These are phyloP conservation scores for Acer campestre DNA, from an alignment of 345 rosid genomes.

Conservation along the genomic window DNA sequence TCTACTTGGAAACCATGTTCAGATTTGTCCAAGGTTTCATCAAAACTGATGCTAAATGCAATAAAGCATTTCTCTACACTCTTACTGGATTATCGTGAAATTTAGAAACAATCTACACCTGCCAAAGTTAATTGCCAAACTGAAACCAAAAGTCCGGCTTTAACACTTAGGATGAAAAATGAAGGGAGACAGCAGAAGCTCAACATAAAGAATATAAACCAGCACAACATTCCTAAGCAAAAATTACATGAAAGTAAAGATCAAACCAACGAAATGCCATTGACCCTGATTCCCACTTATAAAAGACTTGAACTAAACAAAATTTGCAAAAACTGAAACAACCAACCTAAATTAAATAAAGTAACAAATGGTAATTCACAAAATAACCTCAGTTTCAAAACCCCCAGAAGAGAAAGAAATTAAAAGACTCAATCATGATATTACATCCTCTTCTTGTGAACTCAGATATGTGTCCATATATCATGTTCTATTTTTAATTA, in stretches of 20 bases:
- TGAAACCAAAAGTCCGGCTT: background rate
- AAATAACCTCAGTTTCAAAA: background rate
- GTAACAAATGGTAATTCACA: background rate
- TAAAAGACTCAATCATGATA: background rate
- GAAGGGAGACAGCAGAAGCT: background rate
- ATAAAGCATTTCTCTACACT: no score
- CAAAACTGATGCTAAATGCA: no score
- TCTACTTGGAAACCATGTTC: no score
- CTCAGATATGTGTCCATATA: no score
- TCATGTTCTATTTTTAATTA: no score
- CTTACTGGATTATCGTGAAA: no score
- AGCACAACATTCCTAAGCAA: background rate
- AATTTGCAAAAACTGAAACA: background rate
- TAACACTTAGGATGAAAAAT: background rate
- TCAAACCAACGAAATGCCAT: background rate
- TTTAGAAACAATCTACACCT: no score
- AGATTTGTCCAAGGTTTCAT: no score
- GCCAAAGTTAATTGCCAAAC: no score
- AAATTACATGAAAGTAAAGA: background rate
- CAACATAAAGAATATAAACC: background rate
- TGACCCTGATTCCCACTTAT: background rate
- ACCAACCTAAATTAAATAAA: no score
- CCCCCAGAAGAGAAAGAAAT: background rate
- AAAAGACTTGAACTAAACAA: background rate
- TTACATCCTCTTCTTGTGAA: no score